phyloP scores from a whole-genome alignment of 495 filamentous ascomycete species.

The Immersiella caudata region DNA sequence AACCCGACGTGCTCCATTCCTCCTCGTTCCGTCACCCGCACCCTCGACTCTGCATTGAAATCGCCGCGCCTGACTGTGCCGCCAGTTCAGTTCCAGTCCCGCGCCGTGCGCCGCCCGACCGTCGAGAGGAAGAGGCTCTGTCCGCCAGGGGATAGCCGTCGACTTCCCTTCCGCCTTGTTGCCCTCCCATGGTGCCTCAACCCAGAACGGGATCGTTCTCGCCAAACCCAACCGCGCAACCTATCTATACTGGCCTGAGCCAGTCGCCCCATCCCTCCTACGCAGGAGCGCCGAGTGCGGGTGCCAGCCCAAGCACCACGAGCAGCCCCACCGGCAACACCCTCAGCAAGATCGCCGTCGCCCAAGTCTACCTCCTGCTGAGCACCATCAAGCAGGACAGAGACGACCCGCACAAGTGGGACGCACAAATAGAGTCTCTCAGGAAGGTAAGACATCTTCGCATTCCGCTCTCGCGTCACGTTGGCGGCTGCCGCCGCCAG shows the following conservation, averaged over 20 bases:
- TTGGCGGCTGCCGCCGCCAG: conserved; percentile 14
- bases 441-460: conserved; percentile 68
- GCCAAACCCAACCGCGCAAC: conserved; percentile 55
- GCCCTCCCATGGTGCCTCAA: conserved; percentile 45
- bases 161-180: conserved; percentile 25
- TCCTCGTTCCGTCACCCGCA: conserved; percentile 18
- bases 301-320: conserved; percentile 66
- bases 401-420: conserved; percentile 89
- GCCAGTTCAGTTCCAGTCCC: not conserved
- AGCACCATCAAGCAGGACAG: conserved; percentile 91
- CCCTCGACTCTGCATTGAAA: conserved; percentile 8
- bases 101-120: conserved; percentile 18
- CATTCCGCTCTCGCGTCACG: conserved; percentile 3
- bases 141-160: conserved; percentile 37
- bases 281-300: conserved; percentile 55
- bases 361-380: conserved; percentile 91
- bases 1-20: conserved; percentile 23
- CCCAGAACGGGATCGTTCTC: conserved; percentile 57
- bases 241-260: conserved; percentile 49
- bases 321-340: conserved; percentile 64
- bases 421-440: conserved; percentile 86
- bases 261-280: conserved; percentile 58
- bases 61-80: conserved; percentile 7
- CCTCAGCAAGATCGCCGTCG: conserved; percentile 84
- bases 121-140: conserved; percentile 35